A percentile compares a stretch with the other conserved stretches of the same genome.
Conservation (phyloP, 208 protist genomes). For the Leishmania tropica region DNA sequence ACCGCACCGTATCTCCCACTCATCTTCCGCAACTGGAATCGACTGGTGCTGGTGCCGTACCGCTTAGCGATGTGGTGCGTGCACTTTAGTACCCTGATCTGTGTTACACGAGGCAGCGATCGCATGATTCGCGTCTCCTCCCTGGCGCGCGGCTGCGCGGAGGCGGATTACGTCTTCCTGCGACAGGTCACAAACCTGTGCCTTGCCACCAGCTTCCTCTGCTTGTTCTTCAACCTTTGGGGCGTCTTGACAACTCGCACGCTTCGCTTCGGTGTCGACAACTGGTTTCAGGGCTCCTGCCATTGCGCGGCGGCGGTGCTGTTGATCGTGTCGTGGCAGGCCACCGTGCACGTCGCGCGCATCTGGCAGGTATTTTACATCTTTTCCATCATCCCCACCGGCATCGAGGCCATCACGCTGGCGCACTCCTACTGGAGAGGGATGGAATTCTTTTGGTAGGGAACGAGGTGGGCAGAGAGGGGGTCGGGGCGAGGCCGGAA, state of each 20-base stretch:
- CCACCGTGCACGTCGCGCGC: conserved; percentile 40
- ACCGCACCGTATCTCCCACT: conserved; percentile 10
- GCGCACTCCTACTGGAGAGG: conserved; percentile 48
- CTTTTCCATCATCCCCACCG: conserved; percentile 73
- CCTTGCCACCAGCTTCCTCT: conserved; percentile 55
- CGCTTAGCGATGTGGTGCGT: conserved; percentile 47
- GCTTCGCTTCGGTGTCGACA: conserved; percentile 58
- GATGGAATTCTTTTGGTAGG: conserved; percentile 47
- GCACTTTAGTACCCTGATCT: conserved; percentile 67
- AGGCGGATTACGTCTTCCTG: conserved; percentile 49
- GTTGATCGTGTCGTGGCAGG: conserved; percentile 60
- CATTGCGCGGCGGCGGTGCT: conserved; percentile 55
- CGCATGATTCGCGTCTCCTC: conserved; percentile 52
- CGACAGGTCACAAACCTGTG: conserved; percentile 41
- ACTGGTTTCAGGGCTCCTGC: conserved; percentile 56
- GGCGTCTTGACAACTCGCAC: conserved; percentile 68
- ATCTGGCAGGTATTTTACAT: conserved; percentile 80
- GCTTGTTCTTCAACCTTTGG: conserved; percentile 49
- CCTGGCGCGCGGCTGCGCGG: conserved; percentile 30
- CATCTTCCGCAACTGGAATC: conserved; percentile 47
- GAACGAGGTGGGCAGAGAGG: neutral
- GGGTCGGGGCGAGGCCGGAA: neutral
- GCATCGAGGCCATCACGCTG: conserved; percentile 52
- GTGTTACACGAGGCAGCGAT: conserved; percentile 47
- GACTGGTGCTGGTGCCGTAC: conserved; percentile 55